Percentiles rank a stretch among this genome's conserved stretches.
phyloP scores from a whole-genome alignment of 202 grass and related monocot species.

The Bolboschoenoplectus hybrid region DNA sequence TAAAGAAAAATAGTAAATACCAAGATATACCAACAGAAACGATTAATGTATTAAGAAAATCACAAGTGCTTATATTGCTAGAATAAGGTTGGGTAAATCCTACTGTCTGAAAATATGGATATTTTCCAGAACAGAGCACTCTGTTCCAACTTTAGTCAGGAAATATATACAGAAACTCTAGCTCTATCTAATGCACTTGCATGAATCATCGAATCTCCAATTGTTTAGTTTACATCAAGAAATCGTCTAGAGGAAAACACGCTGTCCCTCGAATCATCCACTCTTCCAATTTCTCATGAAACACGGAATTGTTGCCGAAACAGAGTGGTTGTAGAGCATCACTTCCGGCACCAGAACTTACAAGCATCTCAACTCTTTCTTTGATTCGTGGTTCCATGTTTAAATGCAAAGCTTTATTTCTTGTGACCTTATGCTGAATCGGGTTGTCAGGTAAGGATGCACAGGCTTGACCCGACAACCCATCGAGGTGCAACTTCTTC shows the following conservation, averaged over 20 bases:
- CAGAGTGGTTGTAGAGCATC: neutral
- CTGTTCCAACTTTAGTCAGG: neutral
- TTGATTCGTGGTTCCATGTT: neutral
- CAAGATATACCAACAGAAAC: neutral
- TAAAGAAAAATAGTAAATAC: neutral
- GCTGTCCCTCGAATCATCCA: slow-evolving; percentile 31
- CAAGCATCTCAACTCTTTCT: slow-evolving; percentile 8
- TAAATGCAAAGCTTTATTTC: neutral
- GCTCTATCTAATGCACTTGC: neutral
- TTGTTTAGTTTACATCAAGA: slow-evolving; percentile 15
- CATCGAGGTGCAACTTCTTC: slow-evolving; percentile 17
- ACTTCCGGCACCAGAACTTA: neutral
- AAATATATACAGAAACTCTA: neutral
- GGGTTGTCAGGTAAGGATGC: neutral
- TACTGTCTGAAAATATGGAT: neutral
- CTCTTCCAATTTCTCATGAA: slow-evolving; percentile 38
- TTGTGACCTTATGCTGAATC: neutral
- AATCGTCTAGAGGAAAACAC: slow-evolving; percentile 35
- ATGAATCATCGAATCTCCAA: neutral
- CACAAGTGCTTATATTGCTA: neutral
- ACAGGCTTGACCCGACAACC: neutral
- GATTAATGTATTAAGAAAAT: neutral
- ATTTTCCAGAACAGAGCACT: neutral
- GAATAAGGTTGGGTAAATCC: neutral
- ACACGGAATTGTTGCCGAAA: slow-evolving; percentile 20